Conservation (phyloP, 2,329 filamentous ascomycete species). For the Fusarium guadeloupense region DNA sequence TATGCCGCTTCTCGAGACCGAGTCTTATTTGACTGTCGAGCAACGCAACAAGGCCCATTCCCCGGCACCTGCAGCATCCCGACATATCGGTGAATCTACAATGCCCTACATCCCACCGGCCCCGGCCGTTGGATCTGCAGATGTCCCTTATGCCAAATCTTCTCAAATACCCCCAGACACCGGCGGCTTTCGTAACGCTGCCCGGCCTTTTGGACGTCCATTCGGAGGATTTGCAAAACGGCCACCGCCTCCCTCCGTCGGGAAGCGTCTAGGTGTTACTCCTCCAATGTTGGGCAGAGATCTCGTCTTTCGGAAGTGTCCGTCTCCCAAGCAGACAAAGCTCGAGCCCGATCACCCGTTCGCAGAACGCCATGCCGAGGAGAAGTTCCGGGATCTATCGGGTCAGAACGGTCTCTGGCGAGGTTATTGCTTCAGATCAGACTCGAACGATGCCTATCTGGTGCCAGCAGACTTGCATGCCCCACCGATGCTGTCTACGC, state of each 20-base stretch:
- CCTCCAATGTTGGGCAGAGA: conserved; percentile 91
- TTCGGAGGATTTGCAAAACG: conserved; percentile 53
- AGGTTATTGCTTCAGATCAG: conserved; percentile 69
- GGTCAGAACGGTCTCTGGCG: conserved; percentile 77
- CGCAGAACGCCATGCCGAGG: conserved; percentile 58
- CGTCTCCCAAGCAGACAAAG: conserved; percentile 84
- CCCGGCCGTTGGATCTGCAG: conserved; percentile 30
- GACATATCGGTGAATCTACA: conserved; percentile 39
- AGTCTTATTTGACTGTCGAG: conserved; percentile 34
- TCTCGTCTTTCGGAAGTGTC: conserved; percentile 81
- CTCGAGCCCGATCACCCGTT: conserved; percentile 80
- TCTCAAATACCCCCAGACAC: conserved; percentile 54
- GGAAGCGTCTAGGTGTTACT: conserved; percentile 63
- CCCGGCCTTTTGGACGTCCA: conserved; percentile 54
- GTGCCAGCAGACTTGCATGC: conserved; percentile 56
- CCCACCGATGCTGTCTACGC: conserved; percentile 62
- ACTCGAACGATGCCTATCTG: conserved; percentile 49
- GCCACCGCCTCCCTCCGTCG: conserved; percentile 50
- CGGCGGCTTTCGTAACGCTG: conserved; percentile 50
- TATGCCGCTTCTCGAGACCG: conserved; percentile 39
- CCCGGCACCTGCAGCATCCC: conserved; percentile 30
- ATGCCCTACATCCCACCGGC: conserved; percentile 40
- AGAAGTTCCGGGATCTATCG: conserved; percentile 63
- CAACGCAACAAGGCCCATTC: conserved; percentile 33
- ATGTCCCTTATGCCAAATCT: conserved; percentile 38